Evolutionary conservation across 2,329 filamentous ascomycete genomes (phyloP).

Genomic region (Penicillium glabrum): DNA sequence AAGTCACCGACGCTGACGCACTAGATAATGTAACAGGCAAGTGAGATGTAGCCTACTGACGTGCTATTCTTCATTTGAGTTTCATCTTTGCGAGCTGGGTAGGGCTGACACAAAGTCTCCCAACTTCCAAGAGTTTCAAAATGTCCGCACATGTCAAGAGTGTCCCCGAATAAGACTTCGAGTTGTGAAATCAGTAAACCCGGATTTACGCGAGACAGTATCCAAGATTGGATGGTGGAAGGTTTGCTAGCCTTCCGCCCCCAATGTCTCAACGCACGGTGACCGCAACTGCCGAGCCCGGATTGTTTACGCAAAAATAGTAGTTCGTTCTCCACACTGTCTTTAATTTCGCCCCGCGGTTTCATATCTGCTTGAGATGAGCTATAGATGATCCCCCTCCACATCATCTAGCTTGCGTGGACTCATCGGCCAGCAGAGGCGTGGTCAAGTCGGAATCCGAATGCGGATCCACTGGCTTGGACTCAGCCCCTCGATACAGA

Average conservation of each 20-base stretch:
- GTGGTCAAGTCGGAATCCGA: constrained; percentile 22
- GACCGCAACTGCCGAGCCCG: not conserved
- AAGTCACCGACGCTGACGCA: not conserved
- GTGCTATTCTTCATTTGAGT: not conserved
- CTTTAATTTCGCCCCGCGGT: constrained; percentile 13
- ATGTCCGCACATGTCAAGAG: not conserved
- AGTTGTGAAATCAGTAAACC: not conserved
- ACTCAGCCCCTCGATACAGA: constrained; percentile 57
- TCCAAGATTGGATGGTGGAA: not conserved
- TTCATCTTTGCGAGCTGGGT: not conserved
- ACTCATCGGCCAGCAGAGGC: constrained; percentile 26
- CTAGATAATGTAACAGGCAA: not conserved
- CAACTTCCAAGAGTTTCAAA: not conserved
- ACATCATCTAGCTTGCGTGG: not conserved
- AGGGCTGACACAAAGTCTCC: not conserved
- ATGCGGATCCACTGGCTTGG: constrained; percentile 12
- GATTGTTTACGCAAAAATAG: constrained; percentile 5
- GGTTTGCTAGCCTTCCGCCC: constrained; percentile 8
- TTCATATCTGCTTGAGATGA: not conserved
- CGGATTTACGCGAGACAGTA: not conserved
- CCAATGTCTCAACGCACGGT: constrained; percentile 12
- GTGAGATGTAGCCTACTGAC: not conserved
- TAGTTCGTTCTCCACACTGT: constrained; percentile 11
- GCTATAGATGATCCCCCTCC: not conserved
- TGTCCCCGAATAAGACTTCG: not conserved